Evolutionary conservation across 768 basidiomycete species (phyloP).

Genomic region (Daedalea quercina): DNA sequence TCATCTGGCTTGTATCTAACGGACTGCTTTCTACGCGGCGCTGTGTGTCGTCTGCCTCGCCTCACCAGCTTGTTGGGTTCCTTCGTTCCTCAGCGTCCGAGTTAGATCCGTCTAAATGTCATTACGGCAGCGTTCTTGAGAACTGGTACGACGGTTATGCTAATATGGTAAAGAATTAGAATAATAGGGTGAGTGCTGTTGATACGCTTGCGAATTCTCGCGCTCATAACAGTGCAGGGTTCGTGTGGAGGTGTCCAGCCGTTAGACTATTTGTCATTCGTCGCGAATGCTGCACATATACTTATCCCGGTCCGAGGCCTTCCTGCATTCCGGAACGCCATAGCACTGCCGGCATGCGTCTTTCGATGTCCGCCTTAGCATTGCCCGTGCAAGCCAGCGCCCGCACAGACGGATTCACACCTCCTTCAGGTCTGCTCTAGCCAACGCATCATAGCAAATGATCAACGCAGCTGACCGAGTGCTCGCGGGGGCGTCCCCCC

Average conservation of each 20-base stretch:
- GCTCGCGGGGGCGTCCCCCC: neutral
- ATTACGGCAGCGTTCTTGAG: too few relatives aligned
- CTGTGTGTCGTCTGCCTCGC: too few relatives aligned
- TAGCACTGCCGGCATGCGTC: neutral
- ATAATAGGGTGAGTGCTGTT: neutral
- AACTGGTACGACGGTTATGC: neutral
- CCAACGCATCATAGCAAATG: neutral
- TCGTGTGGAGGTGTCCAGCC: too few relatives aligned
- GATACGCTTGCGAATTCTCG: neutral
- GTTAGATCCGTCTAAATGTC: too few relatives aligned
- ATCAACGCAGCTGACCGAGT: neutral
- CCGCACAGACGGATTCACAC: neutral
- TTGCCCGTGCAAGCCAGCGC: too few relatives aligned
- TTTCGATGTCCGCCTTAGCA: too few relatives aligned
- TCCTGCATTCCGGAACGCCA: neutral
- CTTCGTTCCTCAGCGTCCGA: too few relatives aligned
- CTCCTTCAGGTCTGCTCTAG: neutral
- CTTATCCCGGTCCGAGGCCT: neutral
- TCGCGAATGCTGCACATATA: neutral
- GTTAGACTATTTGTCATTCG: neutral
- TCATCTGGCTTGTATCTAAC: too few relatives aligned
- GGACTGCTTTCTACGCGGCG: too few relatives aligned
- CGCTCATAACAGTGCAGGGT: neutral
- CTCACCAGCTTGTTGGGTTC: too few relatives aligned
- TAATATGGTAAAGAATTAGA: neutral